phyloP scores from a whole-genome alignment of 148 eudicot genomes.

The Suaeda aralocaspica region DNA sequence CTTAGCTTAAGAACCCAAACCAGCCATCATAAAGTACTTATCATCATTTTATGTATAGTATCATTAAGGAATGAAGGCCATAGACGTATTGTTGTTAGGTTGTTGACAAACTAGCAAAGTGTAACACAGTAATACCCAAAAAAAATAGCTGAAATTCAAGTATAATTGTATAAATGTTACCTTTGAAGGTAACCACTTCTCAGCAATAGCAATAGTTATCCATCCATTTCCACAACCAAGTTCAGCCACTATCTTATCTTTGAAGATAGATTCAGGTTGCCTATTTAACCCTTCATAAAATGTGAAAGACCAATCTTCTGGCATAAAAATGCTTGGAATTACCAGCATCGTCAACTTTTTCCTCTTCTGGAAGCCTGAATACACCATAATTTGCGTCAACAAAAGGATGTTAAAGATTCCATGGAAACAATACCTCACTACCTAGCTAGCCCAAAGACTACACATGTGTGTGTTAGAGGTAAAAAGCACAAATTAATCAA shows the following conservation, averaged over 20 bases:
- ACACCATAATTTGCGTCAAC: background rate
- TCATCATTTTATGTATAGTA: too few species aligned
- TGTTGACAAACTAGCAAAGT: too few species aligned
- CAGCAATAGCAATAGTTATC: slow-evolving; percentile 97
- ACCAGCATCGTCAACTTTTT: slow-evolving; percentile 92
- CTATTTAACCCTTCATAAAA: slow-evolving; percentile 96
- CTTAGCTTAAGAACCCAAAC: background rate
- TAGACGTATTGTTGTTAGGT: too few species aligned
- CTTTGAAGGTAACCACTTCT: slow-evolving; percentile 89
- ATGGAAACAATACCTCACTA: too few species aligned
- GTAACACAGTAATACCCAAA: too few species aligned
- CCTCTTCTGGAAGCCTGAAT: slow-evolving; percentile 63
- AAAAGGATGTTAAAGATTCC: background rate
- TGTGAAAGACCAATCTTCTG: slow-evolving; percentile 99
- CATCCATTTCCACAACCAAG: slow-evolving; percentile 99
- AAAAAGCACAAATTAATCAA: too few species aligned
- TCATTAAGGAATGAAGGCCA: too few species aligned
- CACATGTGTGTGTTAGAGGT: too few species aligned
- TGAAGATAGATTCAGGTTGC: slow-evolving; percentile 89
- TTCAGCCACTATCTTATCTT: slow-evolving; percentile 85
- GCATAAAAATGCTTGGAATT: slow-evolving; percentile 93
- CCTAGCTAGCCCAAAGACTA: too few species aligned
- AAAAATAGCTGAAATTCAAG: background rate
- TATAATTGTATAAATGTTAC: slow-evolving; percentile 28
- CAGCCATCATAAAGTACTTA: too few species aligned